Percentiles rank a stretch among this genome's conserved stretches.
Conservation (phyloP, 306 rosid genomes). For the Phaseolus lunatus region DNA sequence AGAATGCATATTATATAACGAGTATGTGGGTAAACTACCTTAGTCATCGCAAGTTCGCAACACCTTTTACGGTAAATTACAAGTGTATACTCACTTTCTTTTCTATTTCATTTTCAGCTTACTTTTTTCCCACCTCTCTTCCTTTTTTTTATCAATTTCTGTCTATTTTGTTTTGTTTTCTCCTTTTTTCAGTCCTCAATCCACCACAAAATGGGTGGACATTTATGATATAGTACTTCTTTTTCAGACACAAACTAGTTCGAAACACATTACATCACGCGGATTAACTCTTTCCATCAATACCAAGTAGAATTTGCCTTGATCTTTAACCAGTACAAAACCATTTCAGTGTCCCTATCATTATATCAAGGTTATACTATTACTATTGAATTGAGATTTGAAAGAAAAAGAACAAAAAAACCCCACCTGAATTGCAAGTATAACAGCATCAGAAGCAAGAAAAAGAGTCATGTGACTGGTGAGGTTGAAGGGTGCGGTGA, state of each 20-base stretch:
- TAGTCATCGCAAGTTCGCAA: not conserved
- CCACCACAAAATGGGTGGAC: not conserved
- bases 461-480: slow-evolving; percentile 88
- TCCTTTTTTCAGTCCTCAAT: too few relatives aligned
- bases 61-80: too few relatives aligned
- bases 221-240: not conserved
- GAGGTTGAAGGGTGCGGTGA: slow-evolving; percentile 93
- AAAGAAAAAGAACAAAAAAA: not conserved
- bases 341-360: too few relatives aligned
- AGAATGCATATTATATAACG: not conserved
- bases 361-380: too few relatives aligned
- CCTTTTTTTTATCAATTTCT: not conserved
- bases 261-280: too few relatives aligned
- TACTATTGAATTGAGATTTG: not conserved
- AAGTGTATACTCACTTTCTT: too few relatives aligned
- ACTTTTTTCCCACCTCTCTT: not conserved
- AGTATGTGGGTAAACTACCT: not conserved
- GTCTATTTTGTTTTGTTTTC: too few relatives aligned
- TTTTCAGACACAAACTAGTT: too few relatives aligned
- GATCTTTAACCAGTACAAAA: too few relatives aligned
- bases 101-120: not conserved
- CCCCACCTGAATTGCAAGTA: slow-evolving; percentile 73
- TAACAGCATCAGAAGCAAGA: slow-evolving; percentile 73
- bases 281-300: too few relatives aligned
- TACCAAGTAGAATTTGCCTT: too few relatives aligned